Conservation (phyloP, 768 basidiomycete genomes). For the Mrakia blollopis region DNA sequence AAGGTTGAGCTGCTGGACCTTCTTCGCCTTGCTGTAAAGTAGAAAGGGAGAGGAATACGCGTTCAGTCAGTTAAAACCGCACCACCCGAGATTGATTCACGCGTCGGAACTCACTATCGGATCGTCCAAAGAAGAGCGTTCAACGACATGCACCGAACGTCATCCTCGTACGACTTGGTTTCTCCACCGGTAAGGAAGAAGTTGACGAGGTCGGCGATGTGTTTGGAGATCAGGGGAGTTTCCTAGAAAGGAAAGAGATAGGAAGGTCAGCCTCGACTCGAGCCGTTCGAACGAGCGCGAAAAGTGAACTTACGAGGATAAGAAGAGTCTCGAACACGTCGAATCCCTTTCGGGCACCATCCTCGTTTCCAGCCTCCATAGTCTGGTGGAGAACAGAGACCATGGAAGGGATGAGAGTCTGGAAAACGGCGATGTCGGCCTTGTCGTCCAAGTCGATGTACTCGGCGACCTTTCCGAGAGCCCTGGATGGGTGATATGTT, state of each 20-base stretch:
- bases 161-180: constrained; percentile 67
- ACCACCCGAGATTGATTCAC: not conserved
- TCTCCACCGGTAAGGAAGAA: constrained; percentile 82
- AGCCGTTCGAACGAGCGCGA: not conserved
- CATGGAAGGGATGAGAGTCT: constrained; percentile 77
- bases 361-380: constrained; percentile 72
- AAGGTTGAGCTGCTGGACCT: constrained; percentile 78
- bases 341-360: constrained; percentile 78
- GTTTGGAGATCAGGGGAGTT: constrained; percentile 83
- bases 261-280: not conserved
- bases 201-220: constrained; percentile 76
- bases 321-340: constrained; percentile 94
- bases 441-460: constrained; percentile 87
- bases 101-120: constrained; percentile 64
- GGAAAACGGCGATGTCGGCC: constrained; percentile 79
- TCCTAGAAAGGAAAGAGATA: constrained; percentile 56
- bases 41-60: constrained; percentile 5
- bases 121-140: constrained; percentile 96
- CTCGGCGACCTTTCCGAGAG: constrained; percentile 87
- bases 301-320: constrained; percentile 65
- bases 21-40: constrained; percentile 81
- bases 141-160: constrained; percentile 80
- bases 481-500: constrained; percentile 36
- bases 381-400: constrained; percentile 81
- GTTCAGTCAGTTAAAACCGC: not conserved